Conservation (phyloP, 2,329 filamentous ascomycete species). For the Alternaria sp. region DNA sequence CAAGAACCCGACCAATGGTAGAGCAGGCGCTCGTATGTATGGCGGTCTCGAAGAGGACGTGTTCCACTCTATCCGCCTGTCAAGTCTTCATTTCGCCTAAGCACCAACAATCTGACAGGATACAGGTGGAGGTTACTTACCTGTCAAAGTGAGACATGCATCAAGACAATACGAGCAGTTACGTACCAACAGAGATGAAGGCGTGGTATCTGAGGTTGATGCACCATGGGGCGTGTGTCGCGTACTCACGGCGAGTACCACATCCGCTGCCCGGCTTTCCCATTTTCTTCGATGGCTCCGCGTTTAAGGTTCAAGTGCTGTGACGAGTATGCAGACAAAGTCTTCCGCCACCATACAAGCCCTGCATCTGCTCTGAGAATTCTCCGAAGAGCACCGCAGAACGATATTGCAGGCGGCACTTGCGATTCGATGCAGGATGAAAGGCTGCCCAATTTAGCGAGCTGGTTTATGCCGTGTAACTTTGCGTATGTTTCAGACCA, state of each 20-base stretch:
- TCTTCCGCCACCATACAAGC: conserved; percentile 12
- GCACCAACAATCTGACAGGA: conserved; percentile 8
- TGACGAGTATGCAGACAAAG: conserved; percentile 9
- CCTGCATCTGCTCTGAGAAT: conserved; percentile 7
- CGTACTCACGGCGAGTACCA: not conserved
- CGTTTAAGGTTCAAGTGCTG: conserved; percentile 4
- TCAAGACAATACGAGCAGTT: conserved; percentile 2
- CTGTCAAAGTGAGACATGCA: conserved; percentile 11
- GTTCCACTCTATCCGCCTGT: conserved; percentile 13
- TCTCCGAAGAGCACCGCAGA: conserved; percentile 11
- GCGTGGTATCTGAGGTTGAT: not conserved
- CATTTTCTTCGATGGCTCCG: not conserved
- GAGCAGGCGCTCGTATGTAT: conserved; percentile 17
- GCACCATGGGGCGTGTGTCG: not conserved
- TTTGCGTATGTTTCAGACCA: conserved; percentile 15
- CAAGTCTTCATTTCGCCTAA: conserved; percentile 8
- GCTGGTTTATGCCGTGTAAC: conserved; percentile 5
- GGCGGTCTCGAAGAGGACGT: conserved; percentile 13
- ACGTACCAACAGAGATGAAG: not conserved
- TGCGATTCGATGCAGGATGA: conserved; percentile 1
- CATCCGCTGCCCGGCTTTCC: not conserved
- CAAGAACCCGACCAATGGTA: conserved; percentile 5
- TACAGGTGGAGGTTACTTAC: not conserved
- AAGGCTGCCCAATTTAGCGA: conserved; percentile 3
- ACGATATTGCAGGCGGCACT: conserved; percentile 6